Conservation (phyloP, 2,329 filamentous ascomycete genomes). For the Fusarium robinianum region DNA sequence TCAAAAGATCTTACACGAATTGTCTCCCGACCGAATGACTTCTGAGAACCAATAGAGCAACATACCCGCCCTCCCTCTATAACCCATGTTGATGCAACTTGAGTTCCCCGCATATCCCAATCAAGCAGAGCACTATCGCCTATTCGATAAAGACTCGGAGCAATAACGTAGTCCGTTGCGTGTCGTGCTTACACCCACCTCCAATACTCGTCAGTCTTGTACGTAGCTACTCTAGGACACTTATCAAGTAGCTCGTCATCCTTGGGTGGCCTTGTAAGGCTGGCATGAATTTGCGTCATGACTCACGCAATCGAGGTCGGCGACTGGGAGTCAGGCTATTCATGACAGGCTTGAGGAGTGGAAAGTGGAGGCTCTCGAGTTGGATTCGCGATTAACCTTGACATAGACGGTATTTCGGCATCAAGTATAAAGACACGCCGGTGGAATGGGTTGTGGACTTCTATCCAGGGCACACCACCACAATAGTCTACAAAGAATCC, state of each 20-base stretch:
- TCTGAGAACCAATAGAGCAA: too few species aligned
- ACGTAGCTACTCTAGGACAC: conserved; percentile 8
- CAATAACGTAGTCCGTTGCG: too few species aligned
- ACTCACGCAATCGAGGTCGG: conserved; percentile 29
- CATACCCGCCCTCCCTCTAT: too few species aligned
- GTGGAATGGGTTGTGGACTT: conserved; percentile 7
- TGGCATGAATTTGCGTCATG: conserved; percentile 29
- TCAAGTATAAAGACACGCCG: conserved; percentile 28
- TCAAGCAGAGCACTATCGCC: neutral
- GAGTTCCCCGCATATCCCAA: conserved; percentile 1
- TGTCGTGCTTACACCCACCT: conserved; percentile 11
- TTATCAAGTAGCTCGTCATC: conserved; percentile 8
- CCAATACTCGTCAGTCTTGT: conserved; percentile 23
- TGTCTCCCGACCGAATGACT: too few species aligned
- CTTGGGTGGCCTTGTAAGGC: conserved; percentile 10
- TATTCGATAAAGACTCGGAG: too few species aligned
- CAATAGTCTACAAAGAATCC: conserved; percentile 3
- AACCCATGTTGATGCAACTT: too few species aligned
- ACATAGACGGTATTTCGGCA: too few species aligned
- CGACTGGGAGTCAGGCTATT: conserved; percentile 13
- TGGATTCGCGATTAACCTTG: too few species aligned
- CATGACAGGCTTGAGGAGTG: conserved; percentile 6
- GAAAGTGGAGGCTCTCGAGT: neutral
- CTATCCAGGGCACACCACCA: conserved; percentile 12
- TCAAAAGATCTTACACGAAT: too few species aligned